Base-by-base conservation (phyloP, 495 filamentous ascomycete genomes). In the Bacidia gigantensis region DNA sequence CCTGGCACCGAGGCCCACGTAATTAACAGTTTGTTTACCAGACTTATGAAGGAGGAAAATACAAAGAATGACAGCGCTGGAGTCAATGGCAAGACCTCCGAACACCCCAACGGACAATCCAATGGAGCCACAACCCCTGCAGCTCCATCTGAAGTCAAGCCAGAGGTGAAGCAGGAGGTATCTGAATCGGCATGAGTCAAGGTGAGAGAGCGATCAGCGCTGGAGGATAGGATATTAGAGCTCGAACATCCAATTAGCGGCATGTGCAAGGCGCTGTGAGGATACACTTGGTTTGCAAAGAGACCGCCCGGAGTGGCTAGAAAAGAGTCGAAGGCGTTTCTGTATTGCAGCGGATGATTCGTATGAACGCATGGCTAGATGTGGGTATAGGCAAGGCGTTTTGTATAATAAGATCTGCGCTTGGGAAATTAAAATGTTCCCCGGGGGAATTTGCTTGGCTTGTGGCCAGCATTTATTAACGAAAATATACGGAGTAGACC, bases 21-120 rank as follows among this genome's bases (percentile, higher is more conserved):
- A 50, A 66, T 76, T 38, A 68, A 67, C 45, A 65, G 65, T 54
- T 75, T 77, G 72, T 77, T 71, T 52, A 59, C 69, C 40, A 73
- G 71, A 55, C 65, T 75, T 14, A 35, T 35, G 5, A 35, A 35
- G 29, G 29, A 35, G 14, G 29, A 5, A 35, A 35, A 35, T 5
- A 7, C 29, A 14, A 35, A 35, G 29, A 35, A 5, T 14, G 29
- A 35, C 7, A 14, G 29, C 7, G 5, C 29, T 35, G 7, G 7
- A 14, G 5, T 14, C 29, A 14, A 35, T 5, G 29, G 14, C 29
- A 35, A 35, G 29, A 14, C 5, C 29, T 14, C 29, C 14, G 14
- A 35, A 14, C 29, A 5, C 7, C 5, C 29, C 7, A 35, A 35
- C 14, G 29, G 29, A 14, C 29, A 35, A 35, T 7, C 29, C 14